A percentile compares a stretch with the other conserved stretches of the same genome.
These are phyloP conservation scores for Galerina sulciceps DNA, from an alignment of 768 basidiomycete genomes.

Conservation along the genomic window DNA sequence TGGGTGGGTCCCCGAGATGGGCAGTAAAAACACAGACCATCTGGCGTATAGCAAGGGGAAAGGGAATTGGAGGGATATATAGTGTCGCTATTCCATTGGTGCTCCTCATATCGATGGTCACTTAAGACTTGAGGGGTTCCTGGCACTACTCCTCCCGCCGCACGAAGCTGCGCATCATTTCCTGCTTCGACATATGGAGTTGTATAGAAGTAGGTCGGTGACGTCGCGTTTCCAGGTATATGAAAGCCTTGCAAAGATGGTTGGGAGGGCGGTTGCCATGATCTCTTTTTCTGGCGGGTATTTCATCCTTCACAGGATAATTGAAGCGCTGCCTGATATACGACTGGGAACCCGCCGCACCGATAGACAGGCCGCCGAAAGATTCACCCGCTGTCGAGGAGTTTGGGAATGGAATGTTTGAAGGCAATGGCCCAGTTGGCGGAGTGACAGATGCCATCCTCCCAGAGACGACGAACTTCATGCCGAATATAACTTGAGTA, in stretches of 20 bases:
- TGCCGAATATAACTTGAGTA: constrained; percentile 52
- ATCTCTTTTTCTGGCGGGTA: constrained; percentile 14
- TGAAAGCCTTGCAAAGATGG: background rate
- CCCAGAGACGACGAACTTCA: constrained; percentile 50
- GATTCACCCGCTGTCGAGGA: constrained; percentile 20
- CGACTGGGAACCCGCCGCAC: constrained; percentile 35
- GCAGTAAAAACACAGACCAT: constrained; percentile 30
- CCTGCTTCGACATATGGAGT: constrained; percentile 18
- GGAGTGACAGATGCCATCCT: constrained; percentile 14
- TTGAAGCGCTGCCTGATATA: constrained; percentile 38
- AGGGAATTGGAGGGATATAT: constrained; percentile 16
- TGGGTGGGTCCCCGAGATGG: constrained; percentile 27
- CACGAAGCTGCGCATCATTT: background rate
- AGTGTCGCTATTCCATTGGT: constrained; percentile 16
- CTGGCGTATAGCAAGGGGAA: constrained; percentile 19
- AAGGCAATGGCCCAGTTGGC: background rate
- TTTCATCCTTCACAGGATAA: constrained; percentile 25
- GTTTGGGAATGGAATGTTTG: constrained; percentile 8
- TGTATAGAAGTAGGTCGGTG: constrained; percentile 41
- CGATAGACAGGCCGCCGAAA: constrained; percentile 23
- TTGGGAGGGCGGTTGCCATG: background rate
- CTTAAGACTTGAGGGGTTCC: background rate
- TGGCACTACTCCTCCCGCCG: background rate
- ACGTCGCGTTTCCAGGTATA: constrained; percentile 17
- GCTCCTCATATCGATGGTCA: constrained; percentile 1